Evolutionary conservation across 768 basidiomycete genomes (phyloP), one percentile per base, ranked within the genome.

Genomic region (Epithele typhae): DNA sequence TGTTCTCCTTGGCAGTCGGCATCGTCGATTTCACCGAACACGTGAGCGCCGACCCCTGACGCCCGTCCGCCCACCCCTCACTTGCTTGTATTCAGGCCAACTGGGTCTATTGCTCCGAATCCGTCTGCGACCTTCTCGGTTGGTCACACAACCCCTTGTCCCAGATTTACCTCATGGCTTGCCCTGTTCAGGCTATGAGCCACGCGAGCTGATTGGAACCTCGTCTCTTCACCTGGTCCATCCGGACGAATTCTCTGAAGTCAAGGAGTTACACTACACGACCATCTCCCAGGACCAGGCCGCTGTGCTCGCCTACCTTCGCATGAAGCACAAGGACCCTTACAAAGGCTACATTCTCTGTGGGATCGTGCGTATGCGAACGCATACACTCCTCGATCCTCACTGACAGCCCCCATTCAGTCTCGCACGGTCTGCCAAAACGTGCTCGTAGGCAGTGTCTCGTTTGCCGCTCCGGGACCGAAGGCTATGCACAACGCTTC

Each of bases 11-110:
- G 32, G 10, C 59, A 88, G 87, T 90, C 50, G 84, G 80, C 17
- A 90, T 89, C 56, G 81, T 87, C 42, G 87, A 91, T 65, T 88
- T 89, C 64, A 80, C 84, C 3, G 76, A 83, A 65, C 74, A 87
- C 65, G 85, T 85, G 59, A 55, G 63, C 54, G 39, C 48, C 45
- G 39, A 30, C 0, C n/a, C 21, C 44, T 33, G 40, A 42, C 52
- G 49, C 50, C 42, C 46, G 21, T 37, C 36, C 19, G 4, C 34
- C 19, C 43, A 21, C 34, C 43, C 37, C 25, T 41, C 40, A 25
- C 39, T 47, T 53, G 42, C 37, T 45, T 32, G 40, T 45, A 43
- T 43, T 27, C 49, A 63, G 62, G 62, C 59, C 8, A 45, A 44
- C 37, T 63, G 62, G 58, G 47, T 58, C 4, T 65, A 63, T 55